Evolutionary conservation across 139 green algal genomes (phyloP), one percentile per base, ranked within the genome.

Genomic region (Ettlia oleoabundans): DNA sequence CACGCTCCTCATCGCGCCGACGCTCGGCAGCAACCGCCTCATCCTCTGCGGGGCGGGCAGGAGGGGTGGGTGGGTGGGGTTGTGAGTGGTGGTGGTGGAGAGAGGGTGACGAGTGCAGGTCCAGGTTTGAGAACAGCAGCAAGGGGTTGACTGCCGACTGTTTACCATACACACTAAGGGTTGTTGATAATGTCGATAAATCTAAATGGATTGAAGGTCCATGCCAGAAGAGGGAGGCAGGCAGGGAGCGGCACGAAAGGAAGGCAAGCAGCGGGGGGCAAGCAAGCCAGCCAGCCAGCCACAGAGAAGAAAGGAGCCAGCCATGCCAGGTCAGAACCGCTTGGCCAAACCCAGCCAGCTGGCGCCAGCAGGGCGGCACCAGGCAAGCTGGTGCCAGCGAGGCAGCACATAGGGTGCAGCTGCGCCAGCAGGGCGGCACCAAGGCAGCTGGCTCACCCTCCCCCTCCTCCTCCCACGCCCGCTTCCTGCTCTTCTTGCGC

Each of bases 381-480:
- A 28, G 55, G 63, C 63, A 69, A 30, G 63, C n/a, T 30, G 21
- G 10, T 58, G 13, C 10, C 47, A 58, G 10, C 47, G 47, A 10
- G 15, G 47, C 15, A 58, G 47, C 47, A 15, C 47, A 65, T n/a
- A 15, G 30, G 55, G 18, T 9, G 5, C 55, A 2, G 66, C 66
- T 35, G 37, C 37, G 3, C 67, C 47, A 58, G 15, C 47, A 15
- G 15, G 13, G 5, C 67, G 38, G 40, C 41, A 42, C 26, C 40
- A 13, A 33, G 32, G 35, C 51, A 67, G 70, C 5, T 83, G 82
- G 85, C 55, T 8, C 73, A 80, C 53, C 73, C 42, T 91, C 87
- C 21, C 86, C 84, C 9, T 94, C 92, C 85, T 95, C 90, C 84
- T 96, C 92, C 93, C 90, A 95, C 24, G 86, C 83, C 7, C 91